phyloP scores from a whole-genome alignment of 768 basidiomycete genomes.

The Xanthoconium stramineum region DNA sequence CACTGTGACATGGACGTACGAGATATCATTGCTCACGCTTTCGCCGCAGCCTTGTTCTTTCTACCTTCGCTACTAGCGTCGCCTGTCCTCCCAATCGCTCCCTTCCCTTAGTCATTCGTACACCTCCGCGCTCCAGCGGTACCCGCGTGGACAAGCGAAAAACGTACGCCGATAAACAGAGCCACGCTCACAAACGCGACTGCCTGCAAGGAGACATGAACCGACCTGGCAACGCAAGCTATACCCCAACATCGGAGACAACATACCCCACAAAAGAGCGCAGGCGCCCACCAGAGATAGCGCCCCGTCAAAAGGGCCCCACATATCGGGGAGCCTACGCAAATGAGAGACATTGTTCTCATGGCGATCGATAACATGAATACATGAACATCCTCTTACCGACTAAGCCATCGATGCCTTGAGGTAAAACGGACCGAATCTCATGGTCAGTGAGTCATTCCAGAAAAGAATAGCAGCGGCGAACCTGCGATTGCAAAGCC shows the following conservation, averaged over 20 bases:
- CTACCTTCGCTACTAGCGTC: no score
- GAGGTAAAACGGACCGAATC: not conserved
- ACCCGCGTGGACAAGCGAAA: not conserved
- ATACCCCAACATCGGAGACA: not conserved
- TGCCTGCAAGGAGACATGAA: slow-evolving; percentile 1
- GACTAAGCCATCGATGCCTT: slow-evolving; percentile 27
- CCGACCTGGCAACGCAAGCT: no score
- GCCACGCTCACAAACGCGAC: slow-evolving; percentile 1
- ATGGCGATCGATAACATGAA: not conserved
- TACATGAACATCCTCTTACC: slow-evolving; percentile 4
- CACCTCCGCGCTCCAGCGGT: no score
- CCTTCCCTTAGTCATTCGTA: no score
- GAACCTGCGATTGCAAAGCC: slow-evolving; percentile 43
- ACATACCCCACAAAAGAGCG: slow-evolving; percentile 46
- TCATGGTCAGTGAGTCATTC: no score
- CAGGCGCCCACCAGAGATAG: slow-evolving; percentile 58
- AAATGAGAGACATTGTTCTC: slow-evolving; percentile 11
- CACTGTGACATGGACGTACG: no score
- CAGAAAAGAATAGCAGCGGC: slow-evolving; percentile 4
- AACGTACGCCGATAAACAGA: slow-evolving; percentile 15
- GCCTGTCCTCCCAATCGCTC: no score
- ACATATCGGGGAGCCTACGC: slow-evolving; percentile 50
- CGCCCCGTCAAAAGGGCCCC: slow-evolving; percentile 49
- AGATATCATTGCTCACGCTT: no score
- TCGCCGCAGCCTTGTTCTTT: no score